A percentile compares a stretch with the other conserved stretches of the same genome.
These are phyloP conservation scores for Dendrocalamus sinicus DNA, from an alignment of 176 grass and related monocot genomes.

Conservation along the genomic window DNA sequence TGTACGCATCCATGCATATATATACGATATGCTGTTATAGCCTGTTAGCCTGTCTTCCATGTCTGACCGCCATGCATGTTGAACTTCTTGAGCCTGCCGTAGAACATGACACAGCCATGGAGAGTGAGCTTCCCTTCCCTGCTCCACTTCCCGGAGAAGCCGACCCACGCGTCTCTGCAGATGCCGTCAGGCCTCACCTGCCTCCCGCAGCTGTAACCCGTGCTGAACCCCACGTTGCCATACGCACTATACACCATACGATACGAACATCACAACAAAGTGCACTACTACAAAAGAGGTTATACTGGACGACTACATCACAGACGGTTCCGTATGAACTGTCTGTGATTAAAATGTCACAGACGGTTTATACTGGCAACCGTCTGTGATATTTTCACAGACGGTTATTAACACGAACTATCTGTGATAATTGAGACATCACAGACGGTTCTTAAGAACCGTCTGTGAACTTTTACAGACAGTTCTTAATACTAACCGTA, in stretches of 20 bases:
- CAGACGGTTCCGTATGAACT: too few species aligned
- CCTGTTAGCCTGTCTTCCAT: constrained; percentile 51
- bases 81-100: constrained; percentile 87
- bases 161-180: constrained; percentile 60
- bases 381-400: too few species aligned
- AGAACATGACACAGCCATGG: constrained; percentile 70
- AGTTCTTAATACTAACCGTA: too few species aligned
- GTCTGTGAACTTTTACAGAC: too few species aligned
- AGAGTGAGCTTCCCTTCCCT: constrained; percentile 70
- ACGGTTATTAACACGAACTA: too few species aligned
- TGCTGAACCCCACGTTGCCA: constrained; percentile 80
- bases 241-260: constrained; percentile 59
- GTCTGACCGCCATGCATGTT: constrained; percentile 53
- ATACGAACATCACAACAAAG: not conserved
- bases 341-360: too few species aligned
- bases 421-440: too few species aligned
- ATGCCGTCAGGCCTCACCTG: constrained; percentile 42
- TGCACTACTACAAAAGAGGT: too few species aligned
- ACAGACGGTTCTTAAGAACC: too few species aligned
- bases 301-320: too few species aligned
- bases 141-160: constrained; percentile 76
- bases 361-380: too few species aligned
- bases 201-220: constrained; percentile 81
- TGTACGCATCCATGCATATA: too few species aligned
- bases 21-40: not conserved